Percentiles rank a stretch among this genome's conserved stretches.
Conservation (phyloP, 306 rosid species). For the Carpinus fangiana region DNA sequence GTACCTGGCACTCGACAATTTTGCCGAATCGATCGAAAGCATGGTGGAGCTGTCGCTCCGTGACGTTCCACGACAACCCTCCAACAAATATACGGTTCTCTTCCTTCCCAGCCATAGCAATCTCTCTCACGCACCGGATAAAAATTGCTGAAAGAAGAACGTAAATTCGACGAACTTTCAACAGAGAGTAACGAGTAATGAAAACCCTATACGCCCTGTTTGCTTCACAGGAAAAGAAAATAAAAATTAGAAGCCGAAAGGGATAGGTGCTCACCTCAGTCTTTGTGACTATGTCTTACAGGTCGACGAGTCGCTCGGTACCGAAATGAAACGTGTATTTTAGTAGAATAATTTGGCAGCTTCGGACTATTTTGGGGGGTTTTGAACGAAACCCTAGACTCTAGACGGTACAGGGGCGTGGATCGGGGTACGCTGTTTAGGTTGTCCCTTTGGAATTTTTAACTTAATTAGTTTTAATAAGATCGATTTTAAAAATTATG, state of each 20-base stretch:
- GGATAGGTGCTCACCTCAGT: slow-evolving; percentile 23
- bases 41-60: slow-evolving; percentile 89
- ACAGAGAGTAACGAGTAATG: neutral
- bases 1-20: slow-evolving; percentile 77
- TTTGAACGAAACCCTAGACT: slow-evolving; percentile 37
- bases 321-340: neutral
- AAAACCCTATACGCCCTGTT: neutral
- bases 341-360: neutral
- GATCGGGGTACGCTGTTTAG: too few relatives aligned
- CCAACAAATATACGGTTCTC: slow-evolving; percentile 92
- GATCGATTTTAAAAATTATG: too few relatives aligned
- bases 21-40: slow-evolving; percentile 85
- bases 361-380: slow-evolving; percentile 22
- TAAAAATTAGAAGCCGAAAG: neutral
- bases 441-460: too few relatives aligned
- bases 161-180: slow-evolving; percentile 12
- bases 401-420: too few relatives aligned
- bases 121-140: neutral
- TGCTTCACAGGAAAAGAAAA: neutral
- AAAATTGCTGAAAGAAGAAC: neutral
- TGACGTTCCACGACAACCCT: slow-evolving; percentile 81
- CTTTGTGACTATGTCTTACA: neutral
- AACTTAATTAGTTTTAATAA: too few relatives aligned
- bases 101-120: slow-evolving; percentile 86
- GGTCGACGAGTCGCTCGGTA: neutral